phyloP scores from a whole-genome alignment of 2,329 filamentous ascomycete genomes.

The Fusarium setosum region DNA sequence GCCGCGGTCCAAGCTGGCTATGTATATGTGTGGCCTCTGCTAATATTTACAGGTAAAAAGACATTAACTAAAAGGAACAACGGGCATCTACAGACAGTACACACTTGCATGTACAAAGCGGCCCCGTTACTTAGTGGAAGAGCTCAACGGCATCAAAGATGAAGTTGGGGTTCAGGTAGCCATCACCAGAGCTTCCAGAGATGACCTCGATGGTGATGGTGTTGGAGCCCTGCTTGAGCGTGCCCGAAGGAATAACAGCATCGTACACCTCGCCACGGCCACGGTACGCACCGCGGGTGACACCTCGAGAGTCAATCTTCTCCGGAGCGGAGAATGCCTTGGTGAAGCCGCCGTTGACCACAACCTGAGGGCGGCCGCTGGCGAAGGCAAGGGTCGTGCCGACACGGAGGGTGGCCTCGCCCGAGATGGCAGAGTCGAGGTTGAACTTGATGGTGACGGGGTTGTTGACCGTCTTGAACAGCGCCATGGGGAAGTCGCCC shows the following conservation, averaged over 20 bases:
- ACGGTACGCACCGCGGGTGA: constrained; percentile 74
- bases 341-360: constrained; percentile 65
- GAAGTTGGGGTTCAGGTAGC: constrained; percentile 69
- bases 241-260: constrained; percentile 68
- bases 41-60: constrained; percentile 37
- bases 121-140: constrained; percentile 28
- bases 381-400: constrained; percentile 73
- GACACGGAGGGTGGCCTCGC: constrained; percentile 69
- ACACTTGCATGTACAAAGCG: not conserved
- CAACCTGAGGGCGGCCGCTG: constrained; percentile 66
- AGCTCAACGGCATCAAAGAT: constrained; percentile 45
- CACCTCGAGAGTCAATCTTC: constrained; percentile 73
- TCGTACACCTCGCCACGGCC: constrained; percentile 74
- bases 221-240: constrained; percentile 68
- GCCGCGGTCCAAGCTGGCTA: not conserved
- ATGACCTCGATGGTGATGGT: constrained; percentile 70
- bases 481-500: constrained; percentile 72
- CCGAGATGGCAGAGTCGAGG: constrained; percentile 58
- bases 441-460: constrained; percentile 71
- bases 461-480: constrained; percentile 70
- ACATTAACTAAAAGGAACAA: not conserved
- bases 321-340: constrained; percentile 62
- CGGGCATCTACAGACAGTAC: not conserved
- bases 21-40: constrained; percentile 12
- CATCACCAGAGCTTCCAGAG: constrained; percentile 67